These are phyloP conservation scores for Trichosporon coremiiforme DNA, from an alignment of 1,284 basidiomycete genomes.

Conservation along the genomic window DNA sequence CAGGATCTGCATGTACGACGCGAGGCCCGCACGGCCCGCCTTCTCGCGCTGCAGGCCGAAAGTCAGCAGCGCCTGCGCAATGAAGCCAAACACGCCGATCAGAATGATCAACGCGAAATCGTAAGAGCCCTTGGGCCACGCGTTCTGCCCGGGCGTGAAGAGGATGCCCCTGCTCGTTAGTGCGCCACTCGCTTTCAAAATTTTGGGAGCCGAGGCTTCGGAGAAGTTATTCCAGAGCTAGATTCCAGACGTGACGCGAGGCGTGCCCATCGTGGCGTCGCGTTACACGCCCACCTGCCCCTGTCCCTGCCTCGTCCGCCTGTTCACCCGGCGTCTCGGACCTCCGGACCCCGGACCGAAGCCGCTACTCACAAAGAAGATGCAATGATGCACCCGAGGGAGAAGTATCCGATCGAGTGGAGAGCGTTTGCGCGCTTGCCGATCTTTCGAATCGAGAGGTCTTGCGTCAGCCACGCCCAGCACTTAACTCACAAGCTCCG, in stretches of 20 bases:
- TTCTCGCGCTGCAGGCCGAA: constrained; percentile 56
- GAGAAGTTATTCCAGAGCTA: too few relatives aligned
- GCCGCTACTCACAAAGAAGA: constrained; percentile 56
- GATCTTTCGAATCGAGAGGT: constrained; percentile 68
- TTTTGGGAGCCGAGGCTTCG: too few relatives aligned
- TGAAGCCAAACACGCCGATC: constrained; percentile 63
- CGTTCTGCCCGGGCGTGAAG: constrained; percentile 24
- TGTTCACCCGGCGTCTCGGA: background rate
- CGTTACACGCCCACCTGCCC: background rate
- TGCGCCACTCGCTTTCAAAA: too few relatives aligned
- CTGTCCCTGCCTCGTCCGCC: too few relatives aligned
- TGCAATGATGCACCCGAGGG: constrained; percentile 65
- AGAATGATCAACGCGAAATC: constrained; percentile 49
- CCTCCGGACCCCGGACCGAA: background rate
- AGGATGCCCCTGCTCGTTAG: constrained; percentile 22
- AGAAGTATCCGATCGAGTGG: constrained; percentile 71
- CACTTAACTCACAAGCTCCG: constrained; percentile 54
- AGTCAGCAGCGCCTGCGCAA: constrained; percentile 61
- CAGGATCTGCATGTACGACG: constrained; percentile 54
- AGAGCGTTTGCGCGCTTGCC: constrained; percentile 72
- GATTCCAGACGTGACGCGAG: too few relatives aligned
- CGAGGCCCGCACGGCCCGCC: constrained; percentile 55
- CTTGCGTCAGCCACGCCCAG: constrained; percentile 56
- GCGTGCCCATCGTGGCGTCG: too few relatives aligned
- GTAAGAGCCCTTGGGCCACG: constrained; percentile 27